A percentile compares a stretch with the other conserved stretches of the same genome.
These are phyloP conservation scores for Calvatia gigantea DNA, from an alignment of 768 basidiomycete species.

Conservation along the genomic window DNA sequence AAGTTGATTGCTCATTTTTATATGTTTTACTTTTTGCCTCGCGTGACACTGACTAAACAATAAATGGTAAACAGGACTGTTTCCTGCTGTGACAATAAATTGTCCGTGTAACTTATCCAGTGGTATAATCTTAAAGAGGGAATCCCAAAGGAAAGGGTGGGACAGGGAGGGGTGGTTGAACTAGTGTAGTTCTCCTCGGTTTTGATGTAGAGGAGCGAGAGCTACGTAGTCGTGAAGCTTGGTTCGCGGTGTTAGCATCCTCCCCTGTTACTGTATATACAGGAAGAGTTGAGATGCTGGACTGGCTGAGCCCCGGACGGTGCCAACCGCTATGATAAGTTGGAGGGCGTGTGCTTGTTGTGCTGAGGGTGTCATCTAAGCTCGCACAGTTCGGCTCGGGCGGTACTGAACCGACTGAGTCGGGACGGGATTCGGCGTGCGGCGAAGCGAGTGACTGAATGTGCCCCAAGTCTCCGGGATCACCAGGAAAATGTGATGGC, in stretches of 20 bases:
- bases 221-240: background rate
- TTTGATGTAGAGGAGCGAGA: background rate
- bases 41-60: no score
- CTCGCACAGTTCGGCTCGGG: background rate
- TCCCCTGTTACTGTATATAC: background rate
- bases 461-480: background rate
- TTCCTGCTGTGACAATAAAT: no score
- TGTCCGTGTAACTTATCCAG: no score
- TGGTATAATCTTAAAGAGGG: no score
- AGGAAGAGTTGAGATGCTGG: constrained; percentile 1
- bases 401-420: background rate
- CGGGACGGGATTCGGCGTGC: no score
- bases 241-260: background rate
- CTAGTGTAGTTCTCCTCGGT: background rate
- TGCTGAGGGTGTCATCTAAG: background rate
- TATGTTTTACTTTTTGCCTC: no score
- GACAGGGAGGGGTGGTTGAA: background rate
- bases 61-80: no score
- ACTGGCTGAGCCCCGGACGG: background rate
- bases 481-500: background rate
- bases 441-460: background rate
- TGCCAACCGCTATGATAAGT: background rate
- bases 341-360: background rate
- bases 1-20: no score
- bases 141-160: background rate